Evolutionary conservation across 176 grass and related monocot genomes (phyloP).

Genomic region (Lolium rigidum): DNA sequence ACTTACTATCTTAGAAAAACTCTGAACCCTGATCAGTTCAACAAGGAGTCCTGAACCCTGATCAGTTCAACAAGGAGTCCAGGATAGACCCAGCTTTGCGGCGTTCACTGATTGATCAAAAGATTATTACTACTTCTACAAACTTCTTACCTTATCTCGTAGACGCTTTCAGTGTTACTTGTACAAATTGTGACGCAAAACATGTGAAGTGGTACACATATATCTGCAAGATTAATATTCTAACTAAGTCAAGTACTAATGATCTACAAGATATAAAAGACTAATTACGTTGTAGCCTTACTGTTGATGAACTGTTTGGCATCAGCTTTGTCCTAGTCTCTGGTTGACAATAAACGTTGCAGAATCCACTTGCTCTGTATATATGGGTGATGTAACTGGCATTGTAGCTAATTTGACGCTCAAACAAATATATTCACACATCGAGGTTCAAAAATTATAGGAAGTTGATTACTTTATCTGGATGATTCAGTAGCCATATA

Average conservation of each 20-base stretch:
- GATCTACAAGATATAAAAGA: background rate
- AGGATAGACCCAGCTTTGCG: background rate
- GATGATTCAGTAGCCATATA: background rate
- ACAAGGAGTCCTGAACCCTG: no score
- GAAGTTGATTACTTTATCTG: background rate
- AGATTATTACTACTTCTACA: background rate
- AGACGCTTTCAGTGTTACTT: slow-evolving; percentile 13
- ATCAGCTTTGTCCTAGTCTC: background rate
- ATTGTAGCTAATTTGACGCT: slow-evolving; percentile 10
- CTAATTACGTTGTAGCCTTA: background rate
- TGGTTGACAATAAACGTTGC: background rate
- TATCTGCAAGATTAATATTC: background rate
- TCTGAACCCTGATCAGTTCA: background rate
- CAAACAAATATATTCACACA: background rate
- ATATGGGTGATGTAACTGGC: background rate
- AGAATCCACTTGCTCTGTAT: background rate
- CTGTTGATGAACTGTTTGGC: background rate
- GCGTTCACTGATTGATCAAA: background rate
- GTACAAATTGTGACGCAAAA: background rate
- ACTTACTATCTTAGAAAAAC: background rate
- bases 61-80: background rate
- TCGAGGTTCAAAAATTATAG: background rate
- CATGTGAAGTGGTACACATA: background rate
- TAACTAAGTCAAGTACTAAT: no score
- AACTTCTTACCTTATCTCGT: background rate